Percentiles rank a stretch among this genome's conserved stretches.
phyloP scores from a whole-genome alignment of 441 rosid species.

The Omphalea diandra region DNA sequence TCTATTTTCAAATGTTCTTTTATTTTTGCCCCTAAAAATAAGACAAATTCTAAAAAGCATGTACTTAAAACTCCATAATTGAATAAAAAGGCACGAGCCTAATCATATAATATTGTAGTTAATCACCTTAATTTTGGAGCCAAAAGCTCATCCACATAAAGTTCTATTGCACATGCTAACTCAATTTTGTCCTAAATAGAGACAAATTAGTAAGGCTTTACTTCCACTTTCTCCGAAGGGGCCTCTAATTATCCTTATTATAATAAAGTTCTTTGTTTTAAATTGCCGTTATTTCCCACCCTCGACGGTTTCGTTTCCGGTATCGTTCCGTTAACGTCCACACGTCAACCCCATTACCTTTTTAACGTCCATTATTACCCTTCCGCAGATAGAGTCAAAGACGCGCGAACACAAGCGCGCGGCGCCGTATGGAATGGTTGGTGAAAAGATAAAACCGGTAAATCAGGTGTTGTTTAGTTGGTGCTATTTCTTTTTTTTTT shows the following conservation, averaged over 20 bases:
- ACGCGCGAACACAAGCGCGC: neutral
- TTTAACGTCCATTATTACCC: constrained; percentile 7
- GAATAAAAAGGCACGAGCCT: no score
- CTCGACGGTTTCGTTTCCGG: constrained; percentile 15
- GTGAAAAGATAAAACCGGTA: constrained; percentile 13
- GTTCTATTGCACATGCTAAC: neutral
- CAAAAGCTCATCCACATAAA: neutral
- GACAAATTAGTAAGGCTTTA: neutral
- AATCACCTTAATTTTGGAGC: neutral
- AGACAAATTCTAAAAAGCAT: no score
- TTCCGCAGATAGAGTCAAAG: neutral
- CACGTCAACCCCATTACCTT: neutral
- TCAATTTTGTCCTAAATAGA: neutral
- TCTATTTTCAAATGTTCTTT: no score
- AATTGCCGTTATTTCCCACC: constrained; percentile 25
- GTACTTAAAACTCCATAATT: no score
- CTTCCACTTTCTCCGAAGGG: neutral
- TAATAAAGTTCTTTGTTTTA: neutral
- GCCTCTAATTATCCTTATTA: neutral
- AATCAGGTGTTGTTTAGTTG: constrained; percentile 30
- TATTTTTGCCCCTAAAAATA: no score
- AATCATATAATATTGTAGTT: no score
- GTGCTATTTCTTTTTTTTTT: no score
- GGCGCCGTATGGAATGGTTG: constrained; percentile 22
- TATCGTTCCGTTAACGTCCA: neutral